Conservation (phyloP, 2,329 filamentous ascomycete genomes). For the Talaromyces verruculosus region DNA sequence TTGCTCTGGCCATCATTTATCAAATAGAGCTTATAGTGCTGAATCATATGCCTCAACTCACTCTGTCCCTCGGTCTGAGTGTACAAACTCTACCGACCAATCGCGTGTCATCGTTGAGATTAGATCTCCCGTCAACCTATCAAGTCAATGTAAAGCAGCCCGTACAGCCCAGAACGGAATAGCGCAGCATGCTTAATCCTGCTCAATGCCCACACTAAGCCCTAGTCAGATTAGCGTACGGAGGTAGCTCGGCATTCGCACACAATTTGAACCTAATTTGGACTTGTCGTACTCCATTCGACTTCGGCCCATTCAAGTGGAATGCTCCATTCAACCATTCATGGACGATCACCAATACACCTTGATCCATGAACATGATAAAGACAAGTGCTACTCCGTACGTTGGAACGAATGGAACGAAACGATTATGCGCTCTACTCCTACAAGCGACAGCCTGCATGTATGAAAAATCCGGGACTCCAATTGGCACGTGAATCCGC, state of each 20-base stretch:
- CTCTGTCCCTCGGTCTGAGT: neutral
- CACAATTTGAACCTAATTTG: neutral
- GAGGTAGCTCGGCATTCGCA: neutral
- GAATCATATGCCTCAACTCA: neutral
- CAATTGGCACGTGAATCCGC: neutral
- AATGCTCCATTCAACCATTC: neutral
- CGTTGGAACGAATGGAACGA: neutral
- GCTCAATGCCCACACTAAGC: neutral
- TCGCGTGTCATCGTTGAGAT: neutral
- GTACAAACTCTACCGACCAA: neutral
- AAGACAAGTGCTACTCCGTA: too few species aligned
- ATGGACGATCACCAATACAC: neutral
- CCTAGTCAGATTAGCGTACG: neutral
- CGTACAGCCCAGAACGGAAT: neutral
- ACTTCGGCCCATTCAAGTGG: neutral
- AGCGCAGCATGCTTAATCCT: neutral
- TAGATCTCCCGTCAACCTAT: neutral
- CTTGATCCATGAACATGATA: neutral
- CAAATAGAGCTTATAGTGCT: too few species aligned
- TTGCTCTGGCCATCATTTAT: too few species aligned
- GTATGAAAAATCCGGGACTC: neutral
- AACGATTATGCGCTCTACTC: neutral
- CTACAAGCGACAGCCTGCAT: neutral
- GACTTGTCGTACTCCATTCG: neutral
- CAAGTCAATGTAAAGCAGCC: neutral